phyloP scores from a whole-genome alignment of 495 filamentous ascomycete genomes.

The Annulohypoxylon nitens region DNA sequence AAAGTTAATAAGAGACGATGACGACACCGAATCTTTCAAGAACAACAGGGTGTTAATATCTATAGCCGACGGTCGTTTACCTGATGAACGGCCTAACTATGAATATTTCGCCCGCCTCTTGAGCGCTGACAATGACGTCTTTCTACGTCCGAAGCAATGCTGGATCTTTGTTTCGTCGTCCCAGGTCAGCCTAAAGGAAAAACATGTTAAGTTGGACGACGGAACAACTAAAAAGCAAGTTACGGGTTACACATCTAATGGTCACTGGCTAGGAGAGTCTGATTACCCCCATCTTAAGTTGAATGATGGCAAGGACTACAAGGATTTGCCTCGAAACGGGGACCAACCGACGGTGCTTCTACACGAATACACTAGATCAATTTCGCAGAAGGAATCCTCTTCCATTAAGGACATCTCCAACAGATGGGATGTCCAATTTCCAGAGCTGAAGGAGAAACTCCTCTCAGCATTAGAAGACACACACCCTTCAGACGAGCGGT shows the following conservation, averaged over 20 bases:
- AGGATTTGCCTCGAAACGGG: conserved; percentile 50
- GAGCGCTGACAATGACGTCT: conserved; percentile 56
- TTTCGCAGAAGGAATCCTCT: conserved; percentile 58
- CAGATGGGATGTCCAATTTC: conserved; percentile 59
- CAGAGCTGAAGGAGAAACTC: conserved; percentile 59
- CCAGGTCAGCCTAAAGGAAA: conserved; percentile 55
- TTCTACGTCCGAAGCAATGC: conserved; percentile 57
- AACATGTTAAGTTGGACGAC: conserved; percentile 46
- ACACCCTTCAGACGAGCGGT: conserved; percentile 50
- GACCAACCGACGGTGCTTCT: conserved; percentile 53
- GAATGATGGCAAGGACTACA: conserved; percentile 57
- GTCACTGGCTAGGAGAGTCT: conserved; percentile 52
- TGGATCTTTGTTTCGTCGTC: conserved; percentile 62
- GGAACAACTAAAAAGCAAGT: conserved; percentile 51
- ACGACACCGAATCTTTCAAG: conserved; percentile 65
- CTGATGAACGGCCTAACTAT: conserved; percentile 63
- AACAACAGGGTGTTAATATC: conserved; percentile 66
- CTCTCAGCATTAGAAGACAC: conserved; percentile 52
- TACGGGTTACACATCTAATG: conserved; percentile 50
- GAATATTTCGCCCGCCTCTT: conserved; percentile 63
- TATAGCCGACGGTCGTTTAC: conserved; percentile 61
- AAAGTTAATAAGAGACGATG: conserved; percentile 53
- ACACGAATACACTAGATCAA: conserved; percentile 62
- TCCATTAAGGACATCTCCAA: conserved; percentile 57
- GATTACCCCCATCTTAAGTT: conserved; percentile 63